These are phyloP conservation scores for Penicillium sp. DNA, from an alignment of 2,329 filamentous ascomycete genomes.

Conservation along the genomic window DNA sequence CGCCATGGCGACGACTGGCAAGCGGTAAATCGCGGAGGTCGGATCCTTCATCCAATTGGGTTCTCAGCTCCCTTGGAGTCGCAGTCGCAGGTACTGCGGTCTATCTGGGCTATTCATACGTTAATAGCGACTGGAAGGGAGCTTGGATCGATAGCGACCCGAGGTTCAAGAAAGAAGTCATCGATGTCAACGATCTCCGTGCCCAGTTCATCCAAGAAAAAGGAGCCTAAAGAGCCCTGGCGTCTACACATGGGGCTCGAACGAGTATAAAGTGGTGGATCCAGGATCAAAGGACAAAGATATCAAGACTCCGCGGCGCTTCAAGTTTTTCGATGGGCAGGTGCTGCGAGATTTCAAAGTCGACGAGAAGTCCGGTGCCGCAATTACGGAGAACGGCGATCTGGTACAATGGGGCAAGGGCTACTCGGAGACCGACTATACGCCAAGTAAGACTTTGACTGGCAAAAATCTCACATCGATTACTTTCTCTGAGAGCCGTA, in stretches of 20 bases:
- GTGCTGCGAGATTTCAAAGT: constrained; percentile 83
- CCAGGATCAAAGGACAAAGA: constrained; percentile 71
- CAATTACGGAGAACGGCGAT: constrained; percentile 81
- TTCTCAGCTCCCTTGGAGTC: constrained; percentile 30
- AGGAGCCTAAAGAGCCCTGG: constrained; percentile 76
- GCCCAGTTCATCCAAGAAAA: constrained; percentile 86
- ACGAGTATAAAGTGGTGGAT: constrained; percentile 76
- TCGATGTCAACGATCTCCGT: constrained; percentile 60
- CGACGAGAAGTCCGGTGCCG: constrained; percentile 73
- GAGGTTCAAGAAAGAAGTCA: constrained; percentile 18
- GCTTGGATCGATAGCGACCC: constrained; percentile 16
- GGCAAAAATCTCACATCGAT: constrained; percentile 77
- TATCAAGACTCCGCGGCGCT: constrained; percentile 73
- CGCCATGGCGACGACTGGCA: constrained; percentile 29
- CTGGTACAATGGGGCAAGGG: constrained; percentile 85
- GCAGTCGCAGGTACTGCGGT: constrained; percentile 29
- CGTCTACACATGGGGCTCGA: constrained; percentile 91
- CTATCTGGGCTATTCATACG: constrained; percentile 31
- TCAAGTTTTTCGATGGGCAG: constrained; percentile 77
- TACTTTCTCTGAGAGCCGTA: constrained; percentile 71
- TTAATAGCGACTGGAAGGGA: constrained; percentile 18
- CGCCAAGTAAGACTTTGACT: constrained; percentile 65
- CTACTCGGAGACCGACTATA: constrained; percentile 60
- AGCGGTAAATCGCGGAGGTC: constrained; percentile 21
- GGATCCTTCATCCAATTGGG: constrained; percentile 23